These are phyloP conservation scores for Mycena kentingensis DNA, from an alignment of 768 basidiomycete species.

Conservation along the genomic window DNA sequence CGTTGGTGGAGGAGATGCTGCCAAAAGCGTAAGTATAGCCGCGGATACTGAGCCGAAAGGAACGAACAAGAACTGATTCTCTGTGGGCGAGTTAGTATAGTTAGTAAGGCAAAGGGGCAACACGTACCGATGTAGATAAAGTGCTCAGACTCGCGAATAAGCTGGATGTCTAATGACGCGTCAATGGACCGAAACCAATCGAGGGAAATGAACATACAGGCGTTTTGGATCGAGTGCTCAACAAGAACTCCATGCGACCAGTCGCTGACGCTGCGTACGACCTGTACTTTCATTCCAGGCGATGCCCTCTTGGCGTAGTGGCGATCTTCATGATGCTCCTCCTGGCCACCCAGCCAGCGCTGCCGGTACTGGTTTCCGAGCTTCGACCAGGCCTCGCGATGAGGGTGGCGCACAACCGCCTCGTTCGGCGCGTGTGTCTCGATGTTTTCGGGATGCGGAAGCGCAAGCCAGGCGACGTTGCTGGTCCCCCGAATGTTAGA, in stretches of 20 bases:
- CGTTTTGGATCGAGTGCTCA: constrained; percentile 91
- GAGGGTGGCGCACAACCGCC: constrained; percentile 71
- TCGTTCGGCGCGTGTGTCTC: constrained; percentile 63
- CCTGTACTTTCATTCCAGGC: constrained; percentile 73
- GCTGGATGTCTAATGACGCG: constrained; percentile 55
- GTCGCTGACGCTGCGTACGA: constrained; percentile 82
- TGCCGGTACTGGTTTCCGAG: constrained; percentile 65
- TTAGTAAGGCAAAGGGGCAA: background rate
- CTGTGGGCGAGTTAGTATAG: constrained; percentile 34
- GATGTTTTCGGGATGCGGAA: constrained; percentile 79
- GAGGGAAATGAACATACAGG: constrained; percentile 57
- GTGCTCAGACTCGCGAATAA: constrained; percentile 84
- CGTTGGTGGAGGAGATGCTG: constrained; percentile 76
- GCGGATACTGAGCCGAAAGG: background rate
- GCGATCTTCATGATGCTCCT: constrained; percentile 37
- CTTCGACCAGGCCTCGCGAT: constrained; percentile 59
- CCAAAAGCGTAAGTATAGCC: constrained; percentile 11
- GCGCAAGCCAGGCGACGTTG: constrained; percentile 67
- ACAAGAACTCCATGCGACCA: constrained; percentile 93
- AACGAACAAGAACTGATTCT: constrained; percentile 89
- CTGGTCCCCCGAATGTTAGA: constrained; percentile 30
- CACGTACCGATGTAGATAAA: constrained; percentile 88
- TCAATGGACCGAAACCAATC: background rate
- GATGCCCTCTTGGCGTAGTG: constrained; percentile 33
- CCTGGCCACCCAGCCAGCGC: constrained; percentile 53